Evolutionary conservation across 345 rosid genomes (phyloP).

Genomic region (Salix dunnii): DNA sequence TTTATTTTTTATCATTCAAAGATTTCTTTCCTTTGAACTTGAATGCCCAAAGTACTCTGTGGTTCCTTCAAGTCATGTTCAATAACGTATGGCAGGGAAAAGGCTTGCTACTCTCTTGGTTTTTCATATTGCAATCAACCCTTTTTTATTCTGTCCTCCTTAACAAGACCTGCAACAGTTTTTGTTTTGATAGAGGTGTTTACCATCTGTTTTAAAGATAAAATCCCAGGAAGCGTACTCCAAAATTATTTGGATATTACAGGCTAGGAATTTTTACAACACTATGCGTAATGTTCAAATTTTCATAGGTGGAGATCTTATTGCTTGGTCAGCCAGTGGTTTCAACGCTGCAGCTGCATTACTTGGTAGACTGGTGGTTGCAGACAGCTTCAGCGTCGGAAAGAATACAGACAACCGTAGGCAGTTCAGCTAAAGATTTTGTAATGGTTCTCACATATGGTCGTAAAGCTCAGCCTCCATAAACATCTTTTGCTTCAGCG

Average conservation of each 20-base stretch:
- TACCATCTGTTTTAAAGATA: background rate
- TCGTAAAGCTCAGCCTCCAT: constrained; percentile 31
- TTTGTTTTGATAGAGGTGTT: background rate
- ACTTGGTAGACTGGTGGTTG: constrained; percentile 43
- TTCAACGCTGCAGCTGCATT: constrained; percentile 29
- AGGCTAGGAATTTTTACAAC: background rate
- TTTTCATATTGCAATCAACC: background rate
- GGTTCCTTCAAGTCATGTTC: background rate
- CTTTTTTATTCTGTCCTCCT: background rate
- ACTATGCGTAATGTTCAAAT: background rate
- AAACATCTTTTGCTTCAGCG: background rate
- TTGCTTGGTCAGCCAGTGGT: constrained; percentile 37
- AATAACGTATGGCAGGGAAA: background rate
- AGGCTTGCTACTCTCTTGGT: background rate
- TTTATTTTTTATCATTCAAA: background rate
- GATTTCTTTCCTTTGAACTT: background rate
- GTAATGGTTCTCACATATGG: constrained; percentile 47
- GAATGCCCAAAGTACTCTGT: background rate
- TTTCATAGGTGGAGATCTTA: constrained; percentile 48
- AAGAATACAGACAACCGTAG: constrained; percentile 24
- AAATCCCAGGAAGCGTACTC: background rate
- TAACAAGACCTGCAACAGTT: background rate
- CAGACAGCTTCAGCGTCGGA: constrained; percentile 30
- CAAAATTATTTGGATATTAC: background rate
- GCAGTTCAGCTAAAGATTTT: constrained; percentile 46